Evolutionary conservation across 495 filamentous ascomycete species (phyloP), one percentile per base, ranked within the genome.

Genomic region (Achaetomiella virescens): DNA sequence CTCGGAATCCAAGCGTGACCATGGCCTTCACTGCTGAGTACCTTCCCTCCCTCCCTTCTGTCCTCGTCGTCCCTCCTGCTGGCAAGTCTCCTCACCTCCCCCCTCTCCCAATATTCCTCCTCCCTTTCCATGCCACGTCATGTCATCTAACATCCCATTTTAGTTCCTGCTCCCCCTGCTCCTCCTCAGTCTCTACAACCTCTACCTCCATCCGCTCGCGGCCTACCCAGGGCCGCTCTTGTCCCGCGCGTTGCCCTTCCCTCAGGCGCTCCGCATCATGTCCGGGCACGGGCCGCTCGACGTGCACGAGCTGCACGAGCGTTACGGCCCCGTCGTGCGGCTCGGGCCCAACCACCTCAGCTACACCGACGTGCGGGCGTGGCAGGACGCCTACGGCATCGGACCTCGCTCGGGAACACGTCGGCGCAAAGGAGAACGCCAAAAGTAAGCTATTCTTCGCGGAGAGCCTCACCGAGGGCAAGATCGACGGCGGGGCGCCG

Each of bases 351-450:
- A 78, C 53, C 75, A 82, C 55, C 70, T 84, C n/a, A 66, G 73
- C 0, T 83, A 74, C 63, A 68, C 60, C 4, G 62, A 70, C 35
- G 64, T 75, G 0, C 63, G 74, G 38, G 81, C 80, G 3, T 84
- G 78, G 79, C 75, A 76, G 52, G 78, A 83, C 38, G 80, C 84
- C n/a, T n/a, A n/a, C n/a, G n/a, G n/a, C n/a, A n/a, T n/a, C n/a
- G n/a, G n/a, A n/a, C n/a, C n/a, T n/a, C n/a, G 33, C 75, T 76
- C 61, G 77, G 75, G 20, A 71, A 77, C 55, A 9, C 9, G 27
- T 31, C 27, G 27, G 27, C 5, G 4, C 27, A 31, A 31, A 15
- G 3, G 46, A 48, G 20, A 48, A 48, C n/a, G 3, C n/a, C 31
- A 48, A 48, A 17, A 22, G 17, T 18, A 9, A 18, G 8, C 12